Conservation (phyloP, 805 yeast genomes). For the Metschnikowia continentalis region DNA sequence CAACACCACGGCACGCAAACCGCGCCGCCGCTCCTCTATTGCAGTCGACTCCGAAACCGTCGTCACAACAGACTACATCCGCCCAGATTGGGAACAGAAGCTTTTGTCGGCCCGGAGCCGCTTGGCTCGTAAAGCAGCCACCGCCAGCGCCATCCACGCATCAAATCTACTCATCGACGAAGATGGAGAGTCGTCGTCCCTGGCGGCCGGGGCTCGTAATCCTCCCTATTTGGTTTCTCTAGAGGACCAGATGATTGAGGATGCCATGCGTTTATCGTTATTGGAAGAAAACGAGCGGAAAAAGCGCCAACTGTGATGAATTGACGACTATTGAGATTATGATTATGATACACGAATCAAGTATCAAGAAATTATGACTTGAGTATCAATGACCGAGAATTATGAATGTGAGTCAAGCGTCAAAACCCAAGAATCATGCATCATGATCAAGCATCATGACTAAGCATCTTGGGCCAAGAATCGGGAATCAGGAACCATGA, state of each 20-base stretch:
- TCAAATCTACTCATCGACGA: constrained; percentile 60
- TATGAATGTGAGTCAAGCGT: no score
- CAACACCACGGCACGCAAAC: constrained; percentile 5
- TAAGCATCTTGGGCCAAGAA: no score
- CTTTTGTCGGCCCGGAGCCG: constrained; percentile 68
- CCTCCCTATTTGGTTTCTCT: constrained; percentile 19
- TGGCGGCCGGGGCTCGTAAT: background rate
- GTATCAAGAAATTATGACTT: no score
- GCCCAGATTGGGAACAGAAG: constrained; percentile 91
- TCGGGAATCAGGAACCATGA: no score
- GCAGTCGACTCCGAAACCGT: constrained; percentile 69
- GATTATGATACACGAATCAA: no score
- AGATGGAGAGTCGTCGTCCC: constrained; percentile 9
- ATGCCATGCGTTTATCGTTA: constrained; percentile 72
- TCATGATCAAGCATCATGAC: no score
- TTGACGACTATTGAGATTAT: no score
- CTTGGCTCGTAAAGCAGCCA: constrained; percentile 82
- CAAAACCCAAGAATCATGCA: no score
- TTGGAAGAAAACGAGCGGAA: constrained; percentile 63
- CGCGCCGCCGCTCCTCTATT: constrained; percentile 40
- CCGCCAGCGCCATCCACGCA: constrained; percentile 92
- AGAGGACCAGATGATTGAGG: constrained; percentile 76
- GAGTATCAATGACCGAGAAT: no score
- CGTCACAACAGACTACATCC: constrained; percentile 71
- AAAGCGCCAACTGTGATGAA: constrained; percentile 10